Evolutionary conservation across 805 yeast species (phyloP), one percentile per base, ranked within the genome.

Genomic region (Wickerhamomyces rabaulensis): DNA sequence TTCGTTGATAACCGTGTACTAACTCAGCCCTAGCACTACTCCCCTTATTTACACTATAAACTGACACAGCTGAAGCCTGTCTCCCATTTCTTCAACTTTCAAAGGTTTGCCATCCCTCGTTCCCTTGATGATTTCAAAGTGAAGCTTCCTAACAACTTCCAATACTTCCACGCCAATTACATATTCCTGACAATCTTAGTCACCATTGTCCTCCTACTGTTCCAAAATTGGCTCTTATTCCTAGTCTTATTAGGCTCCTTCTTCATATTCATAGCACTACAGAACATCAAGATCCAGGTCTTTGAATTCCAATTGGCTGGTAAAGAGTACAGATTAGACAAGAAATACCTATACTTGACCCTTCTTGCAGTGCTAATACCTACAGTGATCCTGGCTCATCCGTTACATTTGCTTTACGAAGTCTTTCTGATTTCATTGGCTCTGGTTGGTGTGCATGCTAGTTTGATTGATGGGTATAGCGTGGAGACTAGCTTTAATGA

Each of bases 401-500:
- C 50, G 5, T 20, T 46, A 8, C 40, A 25, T 8, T 31, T 42
- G 7, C 7, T 44, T 3, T 35, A 46, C 13, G 48, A 46, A 21
- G 37, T 47, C 7, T 21, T 40, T 9, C 10, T 37, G 2, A 46
- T 46, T 33, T 49, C 50, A 3, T 2, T 36, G 15, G 23, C 41
- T 20, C 45, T 48, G 1, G 17, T 45, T 13, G 45, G 46, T 3
- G 10, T 44, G 6, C 57, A 52, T 39, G 33, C 46, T 9, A 19
- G 42, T 2, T 16, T 53, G 19, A 29, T 52, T 22, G 57, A 53
- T n/a, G 54, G 52, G 5, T 51, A 43, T n/a, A 29, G 36, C 6
- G 27, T 40, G 9, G 56, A 53, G 33, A 53, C 53, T 2, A 47
- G 52, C n/a, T 53, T 53, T 29, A 53, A 52, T 23, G 56, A 53